Evolutionary conservation across 1,284 basidiomycete genomes (phyloP), one percentile per base, ranked within the genome.

Genomic region (Marasmius tenuissimus): DNA sequence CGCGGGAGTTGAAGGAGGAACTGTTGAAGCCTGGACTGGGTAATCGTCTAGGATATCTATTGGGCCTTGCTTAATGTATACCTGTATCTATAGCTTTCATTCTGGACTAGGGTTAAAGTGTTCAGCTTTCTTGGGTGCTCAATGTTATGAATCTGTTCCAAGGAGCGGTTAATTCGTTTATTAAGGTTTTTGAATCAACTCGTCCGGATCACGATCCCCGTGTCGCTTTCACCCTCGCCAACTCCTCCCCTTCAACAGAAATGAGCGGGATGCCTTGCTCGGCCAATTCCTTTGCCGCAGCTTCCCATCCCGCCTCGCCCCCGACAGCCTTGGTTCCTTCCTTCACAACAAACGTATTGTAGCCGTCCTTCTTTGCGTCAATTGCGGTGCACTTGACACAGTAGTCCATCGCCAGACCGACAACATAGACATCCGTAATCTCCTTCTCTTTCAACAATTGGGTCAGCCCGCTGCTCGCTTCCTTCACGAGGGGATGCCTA

Each of bases 401-500:
- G 66, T 82, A 88, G 69, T 89, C 87, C 16, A 84, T 82, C 48
- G 87, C 87, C 18, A 90, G 73, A 3, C 87, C 87, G 1, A 76
- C 78, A 4, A 88, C 75, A 40, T 85, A 80, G 9, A 88, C 77
- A 55, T 76, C 74, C 33, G 72, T 71, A 3, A 86, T 75, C 4
- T 68, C 73, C 42, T 70, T 65, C 6, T 69, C 66, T 54, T 69
- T 67, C 49, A 86, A 73, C 49, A 71, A 68, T 27, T 66, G 64
- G 45, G 71, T 71, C 7, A 85, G 65, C 35, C 66, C 71, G 58
- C 70, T 64, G 14, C 59, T 61, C 6, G 62, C 59, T 50, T 78
- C 70, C 69, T 73, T 62, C 66, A 69, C 59, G 58, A 70, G 63
- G 66, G 73, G 66, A 73, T 72, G 66, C 73, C 76, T 66, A 72